phyloP scores from a whole-genome alignment of 441 rosid genomes.

The Mallotus japonicus region DNA sequence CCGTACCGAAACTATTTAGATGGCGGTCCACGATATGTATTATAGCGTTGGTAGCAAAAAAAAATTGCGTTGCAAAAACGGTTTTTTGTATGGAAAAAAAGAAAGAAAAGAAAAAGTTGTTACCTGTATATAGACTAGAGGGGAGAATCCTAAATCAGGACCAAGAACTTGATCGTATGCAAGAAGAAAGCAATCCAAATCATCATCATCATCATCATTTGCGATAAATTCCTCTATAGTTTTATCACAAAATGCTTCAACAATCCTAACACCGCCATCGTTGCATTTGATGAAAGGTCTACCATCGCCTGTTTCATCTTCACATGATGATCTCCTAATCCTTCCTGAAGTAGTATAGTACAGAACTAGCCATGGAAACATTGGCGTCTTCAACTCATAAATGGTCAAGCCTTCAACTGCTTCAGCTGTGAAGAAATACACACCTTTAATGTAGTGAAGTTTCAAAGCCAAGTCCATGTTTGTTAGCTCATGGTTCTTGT shows the following conservation, averaged over 20 bases:
- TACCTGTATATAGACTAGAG: slow-evolving; percentile 67
- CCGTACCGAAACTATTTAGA: too few relatives aligned
- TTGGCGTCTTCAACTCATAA: slow-evolving; percentile 38
- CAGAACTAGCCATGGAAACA: slow-evolving; percentile 37
- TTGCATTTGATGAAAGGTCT: slow-evolving; percentile 62
- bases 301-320: slow-evolving; percentile 8
- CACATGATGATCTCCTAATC: slow-evolving; percentile 39
- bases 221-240: slow-evolving; percentile 55
- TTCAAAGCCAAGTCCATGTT: slow-evolving; percentile 62
- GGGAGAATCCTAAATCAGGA: slow-evolving; percentile 67
- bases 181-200: slow-evolving; percentile 39
- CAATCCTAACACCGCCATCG: slow-evolving; percentile 62
- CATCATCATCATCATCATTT: slow-evolving; percentile 21
- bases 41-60: too few relatives aligned
- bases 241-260: slow-evolving; percentile 48
- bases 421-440: slow-evolving; percentile 49
- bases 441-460: slow-evolving; percentile 62
- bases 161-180: slow-evolving; percentile 48
- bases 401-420: slow-evolving; percentile 34
- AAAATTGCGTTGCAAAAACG: too few relatives aligned
- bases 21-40: too few relatives aligned
- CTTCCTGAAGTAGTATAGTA: slow-evolving; percentile 45
- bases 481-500: slow-evolving; percentile 37
- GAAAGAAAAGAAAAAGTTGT: too few relatives aligned
- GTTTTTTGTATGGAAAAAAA: too few relatives aligned